phyloP scores from a whole-genome alignment of 148 eudicot genomes.

The Cornus suecica region DNA sequence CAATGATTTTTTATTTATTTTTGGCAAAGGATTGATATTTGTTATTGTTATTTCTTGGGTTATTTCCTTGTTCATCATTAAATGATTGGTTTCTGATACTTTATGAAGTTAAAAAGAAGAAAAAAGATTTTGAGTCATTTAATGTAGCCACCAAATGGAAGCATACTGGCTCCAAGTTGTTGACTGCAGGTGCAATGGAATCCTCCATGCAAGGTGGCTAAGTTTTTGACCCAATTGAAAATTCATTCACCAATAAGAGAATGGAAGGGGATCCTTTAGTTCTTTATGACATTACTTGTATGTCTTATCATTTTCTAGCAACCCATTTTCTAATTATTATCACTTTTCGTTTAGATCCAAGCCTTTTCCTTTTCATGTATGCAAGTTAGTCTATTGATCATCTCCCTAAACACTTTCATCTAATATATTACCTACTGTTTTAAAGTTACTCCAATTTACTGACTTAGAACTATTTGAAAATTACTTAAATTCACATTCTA shows the following conservation, averaged over 20 bases:
- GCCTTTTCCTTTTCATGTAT: background rate
- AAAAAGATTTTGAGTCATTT: background rate
- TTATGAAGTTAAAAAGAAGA: no score
- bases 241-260: background rate
- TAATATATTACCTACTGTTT: background rate
- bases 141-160: background rate
- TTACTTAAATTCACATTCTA: slow-evolving; percentile 23
- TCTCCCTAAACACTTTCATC: background rate
- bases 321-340: no score
- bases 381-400: background rate
- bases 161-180: background rate
- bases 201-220: background rate
- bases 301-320: background rate
- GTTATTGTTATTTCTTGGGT: background rate
- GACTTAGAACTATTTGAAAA: background rate
- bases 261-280: background rate
- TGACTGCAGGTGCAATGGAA: background rate
- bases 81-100: background rate
- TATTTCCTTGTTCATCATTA: background rate
- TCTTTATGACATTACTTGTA: background rate
- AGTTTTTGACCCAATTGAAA: background rate
- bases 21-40: background rate
- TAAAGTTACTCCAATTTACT: background rate
- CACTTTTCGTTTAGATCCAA: background rate
- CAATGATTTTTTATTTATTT: background rate